These are phyloP conservation scores for Talaromyces sp. DNA, from an alignment of 2,329 filamentous ascomycete species.

Conservation along the genomic window DNA sequence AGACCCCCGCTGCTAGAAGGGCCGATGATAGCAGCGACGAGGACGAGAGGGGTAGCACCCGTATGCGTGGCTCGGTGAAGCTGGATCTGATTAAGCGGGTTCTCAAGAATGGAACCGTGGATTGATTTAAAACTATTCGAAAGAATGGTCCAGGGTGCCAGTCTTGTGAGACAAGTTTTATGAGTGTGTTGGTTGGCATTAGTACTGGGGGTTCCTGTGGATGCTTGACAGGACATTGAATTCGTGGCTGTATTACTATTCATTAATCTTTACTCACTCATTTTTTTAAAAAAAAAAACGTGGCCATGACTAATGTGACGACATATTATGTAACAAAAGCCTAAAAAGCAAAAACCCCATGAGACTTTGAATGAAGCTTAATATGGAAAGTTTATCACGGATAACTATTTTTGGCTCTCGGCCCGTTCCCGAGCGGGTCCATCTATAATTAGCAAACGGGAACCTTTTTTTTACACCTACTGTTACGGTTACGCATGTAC, in stretches of 20 bases:
- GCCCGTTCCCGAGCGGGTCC: neutral
- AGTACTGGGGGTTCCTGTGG: too few species aligned
- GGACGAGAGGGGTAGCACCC: neutral
- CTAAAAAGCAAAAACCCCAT: neutral
- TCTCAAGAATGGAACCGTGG: neutral
- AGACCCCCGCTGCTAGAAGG: neutral
- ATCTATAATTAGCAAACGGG: neutral
- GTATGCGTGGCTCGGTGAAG: neutral
- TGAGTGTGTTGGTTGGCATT: neutral
- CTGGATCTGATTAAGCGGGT: neutral
- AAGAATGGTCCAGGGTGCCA: neutral
- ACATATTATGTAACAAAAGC: neutral
- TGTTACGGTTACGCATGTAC: too few species aligned
- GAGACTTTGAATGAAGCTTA: neutral
- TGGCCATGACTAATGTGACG: neutral
- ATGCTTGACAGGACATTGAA: neutral
- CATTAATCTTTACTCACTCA: neutral
- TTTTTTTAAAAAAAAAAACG: neutral
- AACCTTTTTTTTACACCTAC: neutral
- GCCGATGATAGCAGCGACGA: neutral
- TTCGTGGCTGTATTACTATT: neutral
- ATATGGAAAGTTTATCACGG: neutral
- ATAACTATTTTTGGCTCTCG: neutral
- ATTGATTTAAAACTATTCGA: neutral
- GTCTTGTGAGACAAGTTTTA: neutral